Evolutionary conservation across 768 basidiomycete species (phyloP).

Genomic region (Harrya chromipes): DNA sequence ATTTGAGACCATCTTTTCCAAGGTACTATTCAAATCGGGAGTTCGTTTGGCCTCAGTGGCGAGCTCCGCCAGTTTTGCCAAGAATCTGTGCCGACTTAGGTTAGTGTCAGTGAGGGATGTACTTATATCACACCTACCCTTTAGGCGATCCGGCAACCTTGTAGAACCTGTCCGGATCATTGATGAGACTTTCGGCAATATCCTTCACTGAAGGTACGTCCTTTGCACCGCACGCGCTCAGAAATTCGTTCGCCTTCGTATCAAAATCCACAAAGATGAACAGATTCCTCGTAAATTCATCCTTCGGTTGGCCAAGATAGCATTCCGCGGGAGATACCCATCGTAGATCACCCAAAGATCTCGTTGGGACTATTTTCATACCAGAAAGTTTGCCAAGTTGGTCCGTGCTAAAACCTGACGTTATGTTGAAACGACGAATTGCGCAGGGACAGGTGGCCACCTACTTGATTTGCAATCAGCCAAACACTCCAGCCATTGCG

Average conservation of each 20-base stretch:
- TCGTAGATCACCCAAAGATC: background rate
- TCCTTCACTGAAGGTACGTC: conserved; percentile 82
- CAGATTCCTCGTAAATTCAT: conserved; percentile 67
- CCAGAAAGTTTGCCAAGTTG: too few species aligned
- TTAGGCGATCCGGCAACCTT: conserved; percentile 54
- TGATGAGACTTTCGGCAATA: conserved; percentile 61
- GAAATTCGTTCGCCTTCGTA: conserved; percentile 67
- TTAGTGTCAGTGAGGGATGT: background rate
- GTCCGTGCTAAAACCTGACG: too few species aligned
- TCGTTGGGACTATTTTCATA: too few species aligned
- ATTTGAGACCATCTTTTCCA: conserved; percentile 58
- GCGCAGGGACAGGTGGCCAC: too few species aligned
- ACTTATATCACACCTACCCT: conserved; percentile 42
- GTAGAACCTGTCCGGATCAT: conserved; percentile 66
- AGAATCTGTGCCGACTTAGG: conserved; percentile 47
- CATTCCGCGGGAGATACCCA: conserved; percentile 61
- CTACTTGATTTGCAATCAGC: conserved; percentile 61
- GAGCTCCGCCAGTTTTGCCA: conserved; percentile 75
- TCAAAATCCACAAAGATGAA: conserved; percentile 91
- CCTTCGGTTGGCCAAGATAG: conserved; percentile 52
- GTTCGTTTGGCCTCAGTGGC: conserved; percentile 69
- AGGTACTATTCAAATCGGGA: conserved; percentile 44
- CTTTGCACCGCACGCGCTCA: conserved; percentile 82
- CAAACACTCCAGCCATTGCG: conserved; percentile 62
- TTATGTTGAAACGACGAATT: too few species aligned